Evolutionary conservation across 495 filamentous ascomycete genomes (phyloP).

Genomic region (Aspergillus coremiiformis): DNA sequence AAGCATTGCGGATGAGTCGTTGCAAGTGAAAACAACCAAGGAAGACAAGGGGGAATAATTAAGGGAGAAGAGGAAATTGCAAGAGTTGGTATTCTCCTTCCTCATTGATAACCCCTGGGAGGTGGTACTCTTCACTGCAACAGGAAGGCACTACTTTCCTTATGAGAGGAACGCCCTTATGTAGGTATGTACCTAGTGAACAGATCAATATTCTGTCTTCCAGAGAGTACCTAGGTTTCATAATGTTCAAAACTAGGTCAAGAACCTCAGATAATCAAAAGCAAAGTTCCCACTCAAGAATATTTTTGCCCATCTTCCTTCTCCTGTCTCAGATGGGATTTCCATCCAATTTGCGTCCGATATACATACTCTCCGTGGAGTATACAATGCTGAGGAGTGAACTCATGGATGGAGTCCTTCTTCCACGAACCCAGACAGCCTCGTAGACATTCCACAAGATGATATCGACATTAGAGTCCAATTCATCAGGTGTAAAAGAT

Average conservation of each 20-base stretch:
- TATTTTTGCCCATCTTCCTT: slow-evolving; percentile 46
- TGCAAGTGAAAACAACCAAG: not conserved
- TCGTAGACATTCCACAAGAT: slow-evolving; percentile 61
- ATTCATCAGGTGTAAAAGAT: too few species aligned
- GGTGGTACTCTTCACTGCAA: not conserved
- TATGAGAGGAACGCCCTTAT: not conserved
- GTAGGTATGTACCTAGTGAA: too few species aligned
- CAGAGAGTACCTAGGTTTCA: not conserved
- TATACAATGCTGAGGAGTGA: slow-evolving; percentile 76
- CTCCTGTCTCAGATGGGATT: slow-evolving; percentile 51
- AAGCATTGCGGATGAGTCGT: not conserved
- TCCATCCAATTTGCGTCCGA: slow-evolving; percentile 47
- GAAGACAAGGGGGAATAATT: not conserved
- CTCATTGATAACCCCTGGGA: not conserved
- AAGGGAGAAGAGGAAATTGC: not conserved
- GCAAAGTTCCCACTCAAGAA: slow-evolving; percentile 52
- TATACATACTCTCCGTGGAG: too few species aligned
- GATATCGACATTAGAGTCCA: slow-evolving; percentile 57
- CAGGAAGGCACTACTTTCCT: not conserved
- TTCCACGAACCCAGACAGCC: slow-evolving; percentile 60
- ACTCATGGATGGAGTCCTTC: slow-evolving; percentile 71
- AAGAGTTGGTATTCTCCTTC: not conserved
- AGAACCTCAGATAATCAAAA: slow-evolving; percentile 29
- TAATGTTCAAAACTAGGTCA: slow-evolving; percentile 13
- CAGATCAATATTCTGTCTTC: too few species aligned